Evolutionary conservation across 257 asterid genomes (phyloP), one percentile per base, ranked within the genome.

Genomic region (Solanum medicagineum): DNA sequence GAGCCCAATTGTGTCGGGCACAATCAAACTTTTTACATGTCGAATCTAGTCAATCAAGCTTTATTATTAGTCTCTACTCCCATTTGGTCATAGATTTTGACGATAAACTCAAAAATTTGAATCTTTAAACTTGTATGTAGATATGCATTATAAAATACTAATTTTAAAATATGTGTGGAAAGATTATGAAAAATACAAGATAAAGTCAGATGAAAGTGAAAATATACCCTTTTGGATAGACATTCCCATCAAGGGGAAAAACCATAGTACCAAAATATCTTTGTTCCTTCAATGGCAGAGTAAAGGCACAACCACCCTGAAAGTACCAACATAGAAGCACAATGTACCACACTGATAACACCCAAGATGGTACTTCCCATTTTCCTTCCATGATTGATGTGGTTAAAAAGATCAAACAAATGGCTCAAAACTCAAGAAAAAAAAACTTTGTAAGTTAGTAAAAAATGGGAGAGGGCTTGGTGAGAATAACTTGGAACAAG

Each of bases 171-270:
- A 24, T 4, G 0, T 16, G 3, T 19, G 26, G 11, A 12, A 63
- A 24, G 2, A 24, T 3, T 24, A 63, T 26, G 6, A 14, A 65
- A 26, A 26, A 3, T 22, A 60, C 16, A 63, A 24, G 3, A 12
- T 66, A 63, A 63, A 24, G 19, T 24, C 24, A 63, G 19, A 63
- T 63, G 1, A 8, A 45, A 16, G 0, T 19, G 12, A 45, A 85
- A 20, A 54, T 4, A 88, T 73, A 95, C 98, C 98, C 99, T 73
- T 89, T 82, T 2, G 99, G 99, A 91, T 93, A 93, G 85, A 94
- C 98, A 88, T 92, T 94, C 66, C 99, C 98, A 45, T 92, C 80
- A 60, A 95, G 88, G 12, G 97, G 97, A 75, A 95, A 92, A 86
- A 93, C 36, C 81, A 93, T 92, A 75, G 97, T 91, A 44, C 87